Conservation (phyloP, 2,329 filamentous ascomycete species). For the Penicillium glabrum region DNA sequence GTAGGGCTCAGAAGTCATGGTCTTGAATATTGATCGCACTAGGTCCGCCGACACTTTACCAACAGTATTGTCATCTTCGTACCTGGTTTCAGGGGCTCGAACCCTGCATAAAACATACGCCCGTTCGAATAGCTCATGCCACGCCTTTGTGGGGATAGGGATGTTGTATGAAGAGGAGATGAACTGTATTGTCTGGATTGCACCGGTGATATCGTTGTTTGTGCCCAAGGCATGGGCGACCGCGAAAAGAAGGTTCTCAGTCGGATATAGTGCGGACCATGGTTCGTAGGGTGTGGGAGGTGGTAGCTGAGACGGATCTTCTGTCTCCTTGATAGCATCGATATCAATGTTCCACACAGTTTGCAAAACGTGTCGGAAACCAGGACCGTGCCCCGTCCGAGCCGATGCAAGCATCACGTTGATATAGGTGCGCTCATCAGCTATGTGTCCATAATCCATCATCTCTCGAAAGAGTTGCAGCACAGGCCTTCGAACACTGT, state of each 20-base stretch:
- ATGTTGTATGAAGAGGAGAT: slow-evolving; percentile 62
- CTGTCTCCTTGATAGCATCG: slow-evolving; percentile 36
- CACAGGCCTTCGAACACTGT: slow-evolving; percentile 37
- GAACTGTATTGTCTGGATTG: slow-evolving; percentile 61
- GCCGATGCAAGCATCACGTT: slow-evolving; percentile 54
- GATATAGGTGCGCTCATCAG: slow-evolving; percentile 55
- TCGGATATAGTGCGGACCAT: slow-evolving; percentile 60
- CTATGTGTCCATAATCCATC: slow-evolving; percentile 42
- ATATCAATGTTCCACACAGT: slow-evolving; percentile 58
- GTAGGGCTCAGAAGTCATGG: slow-evolving; percentile 61
- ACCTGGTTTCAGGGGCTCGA: slow-evolving; percentile 8
- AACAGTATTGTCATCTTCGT: slow-evolving; percentile 7
- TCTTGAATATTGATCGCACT: slow-evolving; percentile 57
- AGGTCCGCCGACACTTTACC: slow-evolving; percentile 43
- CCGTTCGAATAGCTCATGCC: slow-evolving; percentile 68
- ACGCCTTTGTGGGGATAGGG: slow-evolving; percentile 57
- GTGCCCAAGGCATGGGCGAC: slow-evolving; percentile 69
- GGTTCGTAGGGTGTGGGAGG: slow-evolving; percentile 42
- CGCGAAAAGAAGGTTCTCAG: slow-evolving; percentile 58
- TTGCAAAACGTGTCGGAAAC: slow-evolving; percentile 50
- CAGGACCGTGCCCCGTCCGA: slow-evolving; percentile 52
- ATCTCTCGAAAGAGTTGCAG: slow-evolving; percentile 50
- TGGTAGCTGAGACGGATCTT: slow-evolving; percentile 33
- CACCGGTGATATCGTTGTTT: slow-evolving; percentile 62
- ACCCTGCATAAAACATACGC: slow-evolving; percentile 57